These are phyloP conservation scores for Clarkia xantiana DNA, from an alignment of 345 rosid genomes.

Conservation along the genomic window DNA sequence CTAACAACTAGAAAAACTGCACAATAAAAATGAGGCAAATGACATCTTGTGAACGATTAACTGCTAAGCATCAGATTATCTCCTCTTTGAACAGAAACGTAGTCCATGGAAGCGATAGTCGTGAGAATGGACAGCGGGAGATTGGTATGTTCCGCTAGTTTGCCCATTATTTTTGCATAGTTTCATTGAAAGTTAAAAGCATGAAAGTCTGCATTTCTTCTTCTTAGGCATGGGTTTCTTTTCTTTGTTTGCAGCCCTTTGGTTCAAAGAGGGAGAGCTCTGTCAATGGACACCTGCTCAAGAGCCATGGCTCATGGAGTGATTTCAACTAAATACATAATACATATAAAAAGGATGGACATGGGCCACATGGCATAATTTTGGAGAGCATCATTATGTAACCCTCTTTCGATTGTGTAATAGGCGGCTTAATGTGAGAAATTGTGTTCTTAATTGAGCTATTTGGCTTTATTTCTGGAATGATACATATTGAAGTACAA, in stretches of 20 bases:
- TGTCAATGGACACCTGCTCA: slow-evolving; percentile 74
- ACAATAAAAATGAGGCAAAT: too few relatives aligned
- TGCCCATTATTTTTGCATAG: background rate
- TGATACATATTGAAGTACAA: too few relatives aligned
- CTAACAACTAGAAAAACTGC: too few relatives aligned
- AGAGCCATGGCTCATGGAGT: slow-evolving; percentile 66
- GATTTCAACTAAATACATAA: too few relatives aligned
- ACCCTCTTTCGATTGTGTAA: too few relatives aligned
- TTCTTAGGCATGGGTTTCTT: slow-evolving; percentile 1
- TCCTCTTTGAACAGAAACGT: slow-evolving; percentile 55
- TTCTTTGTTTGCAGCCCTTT: slow-evolving; percentile 34
- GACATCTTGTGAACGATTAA: too few relatives aligned
- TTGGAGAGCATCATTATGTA: background rate
- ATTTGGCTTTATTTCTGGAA: too few relatives aligned
- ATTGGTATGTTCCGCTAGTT: slow-evolving; percentile 32
- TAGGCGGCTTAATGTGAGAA: too few relatives aligned
- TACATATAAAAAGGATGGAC: background rate
- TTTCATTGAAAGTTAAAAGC: background rate
- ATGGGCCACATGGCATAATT: too few relatives aligned
- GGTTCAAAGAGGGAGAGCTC: slow-evolving; percentile 86
- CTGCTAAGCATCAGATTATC: background rate
- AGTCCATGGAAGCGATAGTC: slow-evolving; percentile 95
- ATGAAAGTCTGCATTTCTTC: background rate
- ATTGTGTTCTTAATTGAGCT: too few relatives aligned
- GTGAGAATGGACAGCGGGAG: slow-evolving; percentile 89